Percentiles rank a stretch among this genome's conserved stretches.
These are phyloP conservation scores for Hypoxylon sp. DNA, from an alignment of 2,329 filamentous ascomycete genomes.

Conservation along the genomic window DNA sequence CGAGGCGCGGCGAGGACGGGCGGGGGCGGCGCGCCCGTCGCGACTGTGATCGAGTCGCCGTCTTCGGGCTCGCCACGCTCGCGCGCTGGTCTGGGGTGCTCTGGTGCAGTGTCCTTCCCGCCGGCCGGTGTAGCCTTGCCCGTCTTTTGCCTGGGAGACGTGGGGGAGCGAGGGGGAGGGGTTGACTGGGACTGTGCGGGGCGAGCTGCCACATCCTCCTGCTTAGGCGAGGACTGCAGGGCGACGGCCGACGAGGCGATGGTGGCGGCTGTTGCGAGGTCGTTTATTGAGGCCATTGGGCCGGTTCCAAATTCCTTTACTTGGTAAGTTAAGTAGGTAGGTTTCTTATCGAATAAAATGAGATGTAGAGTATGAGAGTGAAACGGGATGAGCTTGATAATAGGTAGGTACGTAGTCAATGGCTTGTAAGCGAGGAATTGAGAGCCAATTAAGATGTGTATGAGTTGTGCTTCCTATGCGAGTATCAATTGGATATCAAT, in stretches of 20 bases:
- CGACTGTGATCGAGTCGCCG: constrained; percentile 39
- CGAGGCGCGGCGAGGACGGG: constrained; percentile 50
- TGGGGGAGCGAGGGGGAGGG: constrained; percentile 31
- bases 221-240: constrained; percentile 46
- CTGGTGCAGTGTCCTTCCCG: neutral
- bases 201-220: constrained; percentile 32
- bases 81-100: constrained; percentile 2
- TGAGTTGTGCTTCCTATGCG: constrained; percentile 24
- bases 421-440: constrained; percentile 15
- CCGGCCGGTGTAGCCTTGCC: constrained; percentile 11
- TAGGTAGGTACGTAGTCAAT: constrained; percentile 12
- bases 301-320: neutral
- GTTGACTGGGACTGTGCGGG: constrained; percentile 22
- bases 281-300: constrained; percentile 64
- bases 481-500: constrained; percentile 42
- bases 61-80: constrained; percentile 20
- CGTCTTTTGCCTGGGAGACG: constrained; percentile 2
- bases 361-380: neutral
- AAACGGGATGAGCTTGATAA: constrained; percentile 29
- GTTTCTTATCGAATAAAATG: neutral
- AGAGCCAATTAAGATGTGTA: constrained; percentile 27
- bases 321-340: neutral
- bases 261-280: constrained; percentile 64
- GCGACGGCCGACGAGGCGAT: constrained; percentile 58
- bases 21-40: constrained; percentile 29